These are phyloP conservation scores for Mucor circinelloides DNA, from an alignment of 371 early-diverging fungal species.

Conservation along the genomic window DNA sequence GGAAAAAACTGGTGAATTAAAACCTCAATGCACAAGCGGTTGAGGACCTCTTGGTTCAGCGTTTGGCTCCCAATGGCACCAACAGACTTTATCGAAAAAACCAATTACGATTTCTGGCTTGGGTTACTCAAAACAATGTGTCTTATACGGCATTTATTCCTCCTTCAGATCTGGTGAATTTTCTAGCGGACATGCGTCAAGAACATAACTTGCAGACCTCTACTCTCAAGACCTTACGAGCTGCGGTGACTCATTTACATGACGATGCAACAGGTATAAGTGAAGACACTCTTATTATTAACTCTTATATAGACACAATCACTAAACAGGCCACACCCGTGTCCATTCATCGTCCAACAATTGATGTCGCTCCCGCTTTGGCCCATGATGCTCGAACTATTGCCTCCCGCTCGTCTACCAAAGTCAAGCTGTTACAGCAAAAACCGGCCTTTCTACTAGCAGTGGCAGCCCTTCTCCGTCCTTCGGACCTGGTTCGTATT, in stretches of 20 bases:
- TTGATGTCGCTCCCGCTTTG: too few relatives aligned
- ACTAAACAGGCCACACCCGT: neutral
- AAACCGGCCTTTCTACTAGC: too few relatives aligned
- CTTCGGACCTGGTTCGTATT: too few relatives aligned
- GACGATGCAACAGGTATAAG: neutral
- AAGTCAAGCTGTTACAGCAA: too few relatives aligned
- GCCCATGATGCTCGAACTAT: too few relatives aligned
- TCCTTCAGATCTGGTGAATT: conserved; percentile 14
- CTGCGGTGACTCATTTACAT: conserved; percentile 17
- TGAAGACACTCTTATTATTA: neutral
- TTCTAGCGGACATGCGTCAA: neutral
- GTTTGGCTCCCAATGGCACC: too few relatives aligned
- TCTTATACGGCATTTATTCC: neutral
- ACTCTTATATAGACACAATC: neutral
- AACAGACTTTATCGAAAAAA: neutral
- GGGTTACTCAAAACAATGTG: neutral
- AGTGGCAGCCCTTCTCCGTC: too few relatives aligned
- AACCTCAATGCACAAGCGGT: neutral
- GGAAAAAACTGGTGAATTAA: neutral
- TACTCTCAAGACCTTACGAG: conserved; percentile 9
- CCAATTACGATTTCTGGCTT: conserved; percentile 10
- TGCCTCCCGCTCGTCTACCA: too few relatives aligned
- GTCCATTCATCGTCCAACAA: neutral
- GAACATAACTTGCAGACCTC: neutral
- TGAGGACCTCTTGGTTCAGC: too few relatives aligned